Evolutionary conservation across 495 filamentous ascomycete genomes (phyloP).

Genomic region (Amphirosellinia nigrospora): DNA sequence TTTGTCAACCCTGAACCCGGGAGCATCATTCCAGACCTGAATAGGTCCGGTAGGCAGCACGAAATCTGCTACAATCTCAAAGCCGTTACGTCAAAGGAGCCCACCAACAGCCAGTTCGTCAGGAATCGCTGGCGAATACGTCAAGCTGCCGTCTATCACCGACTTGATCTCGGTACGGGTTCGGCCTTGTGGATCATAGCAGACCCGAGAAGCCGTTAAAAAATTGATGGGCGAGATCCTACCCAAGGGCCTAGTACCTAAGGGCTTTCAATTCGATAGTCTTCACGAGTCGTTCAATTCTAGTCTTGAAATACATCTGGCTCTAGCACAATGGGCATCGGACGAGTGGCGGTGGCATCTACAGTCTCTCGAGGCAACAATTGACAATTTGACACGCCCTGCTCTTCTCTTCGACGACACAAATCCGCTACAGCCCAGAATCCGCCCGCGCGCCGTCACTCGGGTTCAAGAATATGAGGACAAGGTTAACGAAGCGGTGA

Average conservation of each 20-base stretch:
- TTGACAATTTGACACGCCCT: conserved; percentile 35
- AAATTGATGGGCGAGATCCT: conserved; percentile 27
- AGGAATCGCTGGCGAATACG: conserved; percentile 48
- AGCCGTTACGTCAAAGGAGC: conserved; percentile 33
- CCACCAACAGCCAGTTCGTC: not conserved
- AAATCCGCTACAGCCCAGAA: conserved; percentile 27
- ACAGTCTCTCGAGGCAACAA: conserved; percentile 40
- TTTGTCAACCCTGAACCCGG: conserved; percentile 31
- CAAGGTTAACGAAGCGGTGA: conserved; percentile 37
- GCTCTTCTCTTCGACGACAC: conserved; percentile 13
- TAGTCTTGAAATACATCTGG: conserved; percentile 40
- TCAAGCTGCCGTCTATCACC: conserved; percentile 49
- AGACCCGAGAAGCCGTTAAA: conserved; percentile 30
- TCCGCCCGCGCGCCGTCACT: conserved; percentile 35
- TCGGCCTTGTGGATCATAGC: conserved; percentile 45
- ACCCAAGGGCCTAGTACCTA: conserved; percentile 9
- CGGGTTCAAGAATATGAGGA: conserved; percentile 43
- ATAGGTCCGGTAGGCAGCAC: conserved; percentile 45
- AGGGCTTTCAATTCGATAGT: conserved; percentile 28
- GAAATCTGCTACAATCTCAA: conserved; percentile 53
- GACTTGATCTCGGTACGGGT: conserved; percentile 49
- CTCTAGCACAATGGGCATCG: conserved; percentile 44
- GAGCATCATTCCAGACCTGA: conserved; percentile 41
- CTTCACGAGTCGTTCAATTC: conserved; percentile 36
- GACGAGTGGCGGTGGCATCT: conserved; percentile 47